Evolutionary conservation across 176 grass and related monocot genomes (phyloP).

Genomic region (Oropetium thomaeum): DNA sequence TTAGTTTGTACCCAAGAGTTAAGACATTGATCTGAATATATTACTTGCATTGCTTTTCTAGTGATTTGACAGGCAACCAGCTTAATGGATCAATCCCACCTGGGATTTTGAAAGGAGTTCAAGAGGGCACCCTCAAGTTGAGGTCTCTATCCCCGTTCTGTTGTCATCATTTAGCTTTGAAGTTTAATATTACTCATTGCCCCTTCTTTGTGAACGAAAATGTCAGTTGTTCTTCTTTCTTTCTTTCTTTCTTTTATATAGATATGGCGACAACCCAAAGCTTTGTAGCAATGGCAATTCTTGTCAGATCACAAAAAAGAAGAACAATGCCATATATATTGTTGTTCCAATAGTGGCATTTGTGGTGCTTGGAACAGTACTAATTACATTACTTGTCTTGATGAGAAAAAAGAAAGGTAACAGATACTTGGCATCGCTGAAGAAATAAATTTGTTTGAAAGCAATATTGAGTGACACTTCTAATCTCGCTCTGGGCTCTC

Average conservation of each 20-base stretch:
- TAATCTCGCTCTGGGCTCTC: background rate
- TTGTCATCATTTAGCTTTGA: background rate
- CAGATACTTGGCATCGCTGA: background rate
- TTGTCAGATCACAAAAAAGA: conserved; percentile 29
- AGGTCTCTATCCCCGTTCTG: conserved; percentile 18
- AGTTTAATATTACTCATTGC: too few relatives aligned
- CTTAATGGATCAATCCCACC: conserved; percentile 47
- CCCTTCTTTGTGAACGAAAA: background rate
- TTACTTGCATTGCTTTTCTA: conserved; percentile 26
- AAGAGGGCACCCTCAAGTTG: conserved; percentile 46
- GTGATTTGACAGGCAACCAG: conserved; percentile 60
- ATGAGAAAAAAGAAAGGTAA: conserved; percentile 34
- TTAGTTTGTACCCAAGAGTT: background rate
- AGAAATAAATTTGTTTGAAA: background rate
- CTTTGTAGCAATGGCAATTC: conserved; percentile 41
- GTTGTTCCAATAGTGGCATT: conserved; percentile 20
- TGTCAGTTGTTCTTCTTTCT: background rate
- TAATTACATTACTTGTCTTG: conserved; percentile 21
- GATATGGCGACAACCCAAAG: conserved; percentile 47
- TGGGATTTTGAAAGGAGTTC: conserved; percentile 36
- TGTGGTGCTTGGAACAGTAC: conserved; percentile 21
- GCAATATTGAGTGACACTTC: background rate
- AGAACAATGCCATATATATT: conserved; percentile 46
- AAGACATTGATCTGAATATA: background rate
- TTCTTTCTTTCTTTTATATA: conserved; percentile 4